Conservation (phyloP, 2,329 filamentous ascomycete species). For the Peltaster fructicola region DNA sequence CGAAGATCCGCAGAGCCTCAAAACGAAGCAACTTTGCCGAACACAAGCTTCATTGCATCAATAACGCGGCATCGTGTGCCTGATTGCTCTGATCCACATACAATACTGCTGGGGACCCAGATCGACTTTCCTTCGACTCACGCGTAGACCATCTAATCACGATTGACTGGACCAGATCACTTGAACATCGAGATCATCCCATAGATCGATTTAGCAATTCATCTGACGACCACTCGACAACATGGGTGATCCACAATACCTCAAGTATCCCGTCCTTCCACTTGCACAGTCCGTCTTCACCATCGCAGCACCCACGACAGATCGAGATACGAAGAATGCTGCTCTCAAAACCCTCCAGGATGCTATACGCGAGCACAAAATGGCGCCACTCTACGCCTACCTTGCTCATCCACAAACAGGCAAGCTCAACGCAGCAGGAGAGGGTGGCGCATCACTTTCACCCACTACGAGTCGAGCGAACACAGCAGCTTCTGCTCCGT, state of each 20-base stretch:
- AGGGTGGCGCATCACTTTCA: conserved; percentile 24
- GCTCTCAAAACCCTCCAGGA: conserved; percentile 61
- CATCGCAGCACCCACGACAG: conserved; percentile 62
- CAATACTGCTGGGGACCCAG: too few species aligned
- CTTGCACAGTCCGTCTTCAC: conserved; percentile 76
- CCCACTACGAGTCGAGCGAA: conserved; percentile 20
- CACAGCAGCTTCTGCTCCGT: conserved; percentile 11
- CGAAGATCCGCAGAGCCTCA: too few species aligned
- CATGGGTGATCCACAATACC: conserved; percentile 69
- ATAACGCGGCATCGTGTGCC: too few species aligned
- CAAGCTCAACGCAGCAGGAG: conserved; percentile 59
- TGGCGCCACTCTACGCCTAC: conserved; percentile 74
- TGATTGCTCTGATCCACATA: too few species aligned
- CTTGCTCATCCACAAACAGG: conserved; percentile 68
- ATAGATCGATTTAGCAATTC: too few species aligned
- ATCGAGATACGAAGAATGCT: conserved; percentile 47
- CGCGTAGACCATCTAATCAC: too few species aligned
- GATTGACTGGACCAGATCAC: too few species aligned
- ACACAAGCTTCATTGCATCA: too few species aligned
- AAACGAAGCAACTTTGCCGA: too few species aligned
- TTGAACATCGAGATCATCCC: neutral
- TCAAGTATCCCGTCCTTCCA: conserved; percentile 66
- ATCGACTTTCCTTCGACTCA: too few species aligned
- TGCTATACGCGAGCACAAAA: conserved; percentile 68
- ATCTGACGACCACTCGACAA: too few species aligned